These are phyloP conservation scores for Exutisphaerella laricina DNA, from an alignment of 2,329 filamentous ascomycete genomes.

Conservation along the genomic window DNA sequence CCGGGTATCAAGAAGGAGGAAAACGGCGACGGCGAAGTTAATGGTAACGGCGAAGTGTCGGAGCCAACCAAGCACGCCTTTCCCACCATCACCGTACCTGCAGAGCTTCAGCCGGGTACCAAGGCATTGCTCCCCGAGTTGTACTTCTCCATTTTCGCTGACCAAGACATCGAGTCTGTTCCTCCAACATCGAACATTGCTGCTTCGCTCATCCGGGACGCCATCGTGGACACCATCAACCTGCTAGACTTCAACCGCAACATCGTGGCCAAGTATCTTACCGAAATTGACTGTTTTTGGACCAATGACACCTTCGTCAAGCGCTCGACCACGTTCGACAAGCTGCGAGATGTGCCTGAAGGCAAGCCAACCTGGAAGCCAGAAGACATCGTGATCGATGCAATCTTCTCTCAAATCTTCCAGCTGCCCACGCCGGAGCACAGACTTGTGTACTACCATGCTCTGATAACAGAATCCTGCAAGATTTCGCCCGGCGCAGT, in stretches of 20 bases:
- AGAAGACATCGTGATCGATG: constrained; percentile 94
- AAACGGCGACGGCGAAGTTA: constrained; percentile 28
- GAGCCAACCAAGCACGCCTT: constrained; percentile 61
- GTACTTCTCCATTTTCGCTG: constrained; percentile 85
- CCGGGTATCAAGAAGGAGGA: constrained; percentile 17
- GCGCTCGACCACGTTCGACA: constrained; percentile 86
- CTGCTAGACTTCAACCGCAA: constrained; percentile 89
- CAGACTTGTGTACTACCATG: constrained; percentile 95
- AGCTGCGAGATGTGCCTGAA: constrained; percentile 62
- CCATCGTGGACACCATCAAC: constrained; percentile 87
- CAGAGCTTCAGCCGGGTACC: constrained; percentile 66
- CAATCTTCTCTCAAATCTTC: constrained; percentile 92
- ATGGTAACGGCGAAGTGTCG: constrained; percentile 51
- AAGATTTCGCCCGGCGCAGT: constrained; percentile 96
- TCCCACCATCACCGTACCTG: constrained; percentile 69
- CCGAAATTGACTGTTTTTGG: constrained; percentile 94
- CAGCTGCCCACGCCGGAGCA: constrained; percentile 82
- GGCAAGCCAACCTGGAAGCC: constrained; percentile 87
- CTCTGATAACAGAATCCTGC: constrained; percentile 88
- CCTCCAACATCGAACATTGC: constrained; percentile 71
- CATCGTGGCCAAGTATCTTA: constrained; percentile 77
- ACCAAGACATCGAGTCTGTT: constrained; percentile 79
- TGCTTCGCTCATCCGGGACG: constrained; percentile 77
- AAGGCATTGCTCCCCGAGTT: constrained; percentile 83
- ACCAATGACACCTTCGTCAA: constrained; percentile 85